Conservation (phyloP, 768 basidiomycete genomes). For the Amanita molliuscula region DNA sequence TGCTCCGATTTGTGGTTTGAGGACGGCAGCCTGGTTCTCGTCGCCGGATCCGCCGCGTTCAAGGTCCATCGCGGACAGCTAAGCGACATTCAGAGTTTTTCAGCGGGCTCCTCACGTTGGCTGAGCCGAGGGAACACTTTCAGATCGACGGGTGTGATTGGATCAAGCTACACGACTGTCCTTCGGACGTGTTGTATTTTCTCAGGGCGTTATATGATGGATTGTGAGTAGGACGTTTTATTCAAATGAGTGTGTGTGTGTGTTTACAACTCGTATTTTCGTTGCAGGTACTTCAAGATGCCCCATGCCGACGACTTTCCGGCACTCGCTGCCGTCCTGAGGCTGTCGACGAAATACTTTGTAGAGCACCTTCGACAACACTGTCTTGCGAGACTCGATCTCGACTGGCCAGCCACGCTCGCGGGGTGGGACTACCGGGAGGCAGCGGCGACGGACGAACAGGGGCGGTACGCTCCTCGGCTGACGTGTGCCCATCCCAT, state of each 20-base stretch:
- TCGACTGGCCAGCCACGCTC: constrained; percentile 63
- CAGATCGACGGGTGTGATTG: constrained; percentile 47
- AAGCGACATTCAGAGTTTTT: constrained; percentile 72
- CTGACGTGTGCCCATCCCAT: constrained; percentile 56
- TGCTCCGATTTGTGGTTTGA: constrained; percentile 60
- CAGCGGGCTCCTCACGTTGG: constrained; percentile 52
- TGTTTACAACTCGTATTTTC: not conserved
- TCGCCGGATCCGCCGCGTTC: constrained; percentile 49
- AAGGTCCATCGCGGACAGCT: constrained; percentile 71
- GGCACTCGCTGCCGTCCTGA: constrained; percentile 51
- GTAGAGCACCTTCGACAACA: constrained; percentile 54
- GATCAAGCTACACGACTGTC: constrained; percentile 55
- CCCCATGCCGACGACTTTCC: constrained; percentile 43
- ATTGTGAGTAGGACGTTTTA: constrained; percentile 34
- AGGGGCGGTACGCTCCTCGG: constrained; percentile 49
- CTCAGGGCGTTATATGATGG: constrained; percentile 68
- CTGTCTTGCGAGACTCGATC: constrained; percentile 46
- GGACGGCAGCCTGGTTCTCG: constrained; percentile 61
- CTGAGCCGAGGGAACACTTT: constrained; percentile 24
- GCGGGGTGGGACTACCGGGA: constrained; percentile 63
- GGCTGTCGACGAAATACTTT: constrained; percentile 68
- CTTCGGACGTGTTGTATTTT: constrained; percentile 58
- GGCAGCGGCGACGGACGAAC: constrained; percentile 34
- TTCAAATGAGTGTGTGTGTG: not conserved
- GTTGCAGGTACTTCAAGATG: constrained; percentile 43